Percentiles rank a stretch among this genome's conserved stretches.
Conservation (phyloP, 2,329 filamentous ascomycete genomes). For the Cadophora luteo-olivacea region DNA sequence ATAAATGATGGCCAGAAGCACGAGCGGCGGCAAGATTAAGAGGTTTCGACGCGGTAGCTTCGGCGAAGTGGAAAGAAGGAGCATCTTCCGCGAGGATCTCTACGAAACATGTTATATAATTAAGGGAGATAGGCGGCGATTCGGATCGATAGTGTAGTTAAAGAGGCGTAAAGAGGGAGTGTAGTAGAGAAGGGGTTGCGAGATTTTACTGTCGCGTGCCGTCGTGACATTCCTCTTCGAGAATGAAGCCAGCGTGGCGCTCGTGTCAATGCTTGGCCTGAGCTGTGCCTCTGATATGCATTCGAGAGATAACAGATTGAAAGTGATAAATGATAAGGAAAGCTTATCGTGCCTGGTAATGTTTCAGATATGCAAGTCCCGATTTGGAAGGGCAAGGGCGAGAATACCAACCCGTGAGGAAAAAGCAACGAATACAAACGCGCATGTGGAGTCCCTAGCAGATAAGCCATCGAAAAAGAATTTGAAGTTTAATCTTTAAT, state of each 20-base stretch:
- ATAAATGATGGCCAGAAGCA: neutral
- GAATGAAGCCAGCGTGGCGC: too few species aligned
- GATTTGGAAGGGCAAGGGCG: neutral
- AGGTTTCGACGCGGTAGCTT: neutral
- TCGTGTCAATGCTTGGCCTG: too few species aligned
- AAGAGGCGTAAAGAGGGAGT: neutral
- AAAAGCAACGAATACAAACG: neutral
- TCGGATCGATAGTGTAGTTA: neutral
- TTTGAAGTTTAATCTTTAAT: neutral
- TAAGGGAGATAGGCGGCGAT: neutral
- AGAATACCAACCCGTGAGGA: neutral
- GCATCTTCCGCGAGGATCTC: neutral
- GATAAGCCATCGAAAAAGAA: too few species aligned
- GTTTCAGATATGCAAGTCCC: neutral
- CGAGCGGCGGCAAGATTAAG: neutral
- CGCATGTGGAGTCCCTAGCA: neutral
- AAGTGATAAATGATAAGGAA: too few species aligned
- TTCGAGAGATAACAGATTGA: too few species aligned
- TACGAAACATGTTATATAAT: neutral
- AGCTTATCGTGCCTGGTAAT: too few species aligned
- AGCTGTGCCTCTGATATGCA: too few species aligned
- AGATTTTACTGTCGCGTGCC: neutral
- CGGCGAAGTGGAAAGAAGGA: neutral
- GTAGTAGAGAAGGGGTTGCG: too few species aligned
- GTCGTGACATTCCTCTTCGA: neutral